A percentile compares a stretch with the other conserved stretches of the same genome.
Evolutionary conservation across 345 rosid genomes (phyloP).

Genomic region (Camelina sativa): DNA sequence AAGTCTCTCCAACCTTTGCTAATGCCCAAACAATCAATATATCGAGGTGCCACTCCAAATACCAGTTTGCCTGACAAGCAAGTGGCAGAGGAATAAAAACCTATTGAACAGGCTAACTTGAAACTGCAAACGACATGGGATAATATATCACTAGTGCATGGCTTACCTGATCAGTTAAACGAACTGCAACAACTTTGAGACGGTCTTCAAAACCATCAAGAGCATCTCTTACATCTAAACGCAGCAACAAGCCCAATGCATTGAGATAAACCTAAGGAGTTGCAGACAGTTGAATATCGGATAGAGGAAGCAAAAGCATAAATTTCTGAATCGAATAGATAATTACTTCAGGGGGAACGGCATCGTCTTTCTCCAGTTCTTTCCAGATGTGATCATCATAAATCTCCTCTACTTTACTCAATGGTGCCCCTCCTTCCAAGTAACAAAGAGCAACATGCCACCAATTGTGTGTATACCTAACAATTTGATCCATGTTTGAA

Average conservation of each 20-base stretch:
- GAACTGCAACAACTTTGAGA: conserved; percentile 54
- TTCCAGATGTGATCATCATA: conserved; percentile 79
- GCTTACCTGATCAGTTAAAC: conserved; percentile 63
- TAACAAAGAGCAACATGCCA: conserved; percentile 97
- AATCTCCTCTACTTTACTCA: conserved; percentile 61
- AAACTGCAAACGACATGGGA: background rate
- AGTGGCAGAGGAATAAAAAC: background rate
- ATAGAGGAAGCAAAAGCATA: conserved; percentile 16
- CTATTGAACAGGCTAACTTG: background rate
- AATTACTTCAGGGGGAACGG: conserved; percentile 59
- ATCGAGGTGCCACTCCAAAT: conserved; percentile 81
- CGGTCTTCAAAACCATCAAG: conserved; percentile 56
- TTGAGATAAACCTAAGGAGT: conserved; percentile 72
- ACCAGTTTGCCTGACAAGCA: conserved; percentile 66
- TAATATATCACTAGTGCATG: conserved; percentile 1
- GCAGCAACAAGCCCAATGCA: conserved; percentile 75
- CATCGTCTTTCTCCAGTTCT: conserved; percentile 68
- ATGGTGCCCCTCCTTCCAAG: conserved; percentile 83
- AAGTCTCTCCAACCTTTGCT: conserved; percentile 60
- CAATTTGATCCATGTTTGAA: background rate
- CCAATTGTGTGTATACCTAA: conserved; percentile 94
- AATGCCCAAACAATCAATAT: conserved; percentile 83
- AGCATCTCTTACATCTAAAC: conserved; percentile 62
- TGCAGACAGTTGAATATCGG: conserved; percentile 26
- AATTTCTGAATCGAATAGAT: background rate